Evolutionary conservation across 2,329 filamentous ascomycete species (phyloP).

Genomic region (Bipolaris victoriae): DNA sequence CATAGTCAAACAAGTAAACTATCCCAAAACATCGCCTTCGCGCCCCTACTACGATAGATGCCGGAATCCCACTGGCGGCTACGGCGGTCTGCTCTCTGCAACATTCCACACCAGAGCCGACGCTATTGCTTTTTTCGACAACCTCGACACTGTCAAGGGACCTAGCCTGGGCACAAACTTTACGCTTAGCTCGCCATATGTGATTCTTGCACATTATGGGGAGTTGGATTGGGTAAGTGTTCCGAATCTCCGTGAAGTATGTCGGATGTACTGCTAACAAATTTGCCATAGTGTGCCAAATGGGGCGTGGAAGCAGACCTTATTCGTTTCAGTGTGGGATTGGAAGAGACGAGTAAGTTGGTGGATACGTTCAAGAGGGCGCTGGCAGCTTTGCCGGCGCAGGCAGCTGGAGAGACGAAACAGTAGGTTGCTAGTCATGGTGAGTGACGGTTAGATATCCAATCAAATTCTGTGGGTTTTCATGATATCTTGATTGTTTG

Average conservation of each 20-base stretch:
- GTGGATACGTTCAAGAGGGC: conserved; percentile 69
- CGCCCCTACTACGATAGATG: conserved; percentile 78
- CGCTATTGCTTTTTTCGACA: conserved; percentile 83
- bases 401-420: background rate
- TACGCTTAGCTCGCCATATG: conserved; percentile 88
- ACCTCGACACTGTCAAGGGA: conserved; percentile 86
- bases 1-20: conserved; percentile 78
- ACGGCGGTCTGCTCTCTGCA: conserved; percentile 86
- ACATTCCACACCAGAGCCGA: conserved; percentile 74
- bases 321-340: conserved; percentile 84
- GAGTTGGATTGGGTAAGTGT: conserved; percentile 82
- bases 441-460: background rate
- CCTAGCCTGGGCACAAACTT: conserved; percentile 97
- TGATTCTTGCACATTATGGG: conserved; percentile 86
- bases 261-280: conserved; percentile 4
- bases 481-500: background rate
- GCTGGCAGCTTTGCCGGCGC: conserved; percentile 61
- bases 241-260: background rate
- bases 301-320: conserved; percentile 83
- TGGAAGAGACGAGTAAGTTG: conserved; percentile 77
- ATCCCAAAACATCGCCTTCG: conserved; percentile 79
- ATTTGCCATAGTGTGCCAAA: conserved; percentile 62
- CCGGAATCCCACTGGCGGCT: conserved; percentile 75
- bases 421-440: background rate
- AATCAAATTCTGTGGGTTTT: background rate